These are phyloP conservation scores for Podochytrium sp. DNA, from an alignment of 192 early-diverging fungal genomes.

Conservation along the genomic window DNA sequence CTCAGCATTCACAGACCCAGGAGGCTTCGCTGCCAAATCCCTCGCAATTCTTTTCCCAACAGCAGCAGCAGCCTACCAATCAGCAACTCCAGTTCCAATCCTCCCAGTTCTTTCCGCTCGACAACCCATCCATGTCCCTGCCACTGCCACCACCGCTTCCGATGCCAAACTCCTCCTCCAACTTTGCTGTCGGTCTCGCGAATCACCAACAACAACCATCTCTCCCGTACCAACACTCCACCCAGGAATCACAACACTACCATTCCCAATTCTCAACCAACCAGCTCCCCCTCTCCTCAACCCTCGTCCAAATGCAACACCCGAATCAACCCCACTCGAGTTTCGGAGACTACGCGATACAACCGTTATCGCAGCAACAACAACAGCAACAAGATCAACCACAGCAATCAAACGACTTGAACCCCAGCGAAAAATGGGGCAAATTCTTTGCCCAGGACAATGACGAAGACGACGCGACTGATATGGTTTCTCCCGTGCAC, in stretches of 20 bases:
- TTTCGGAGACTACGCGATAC: no score
- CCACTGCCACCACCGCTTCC: not conserved
- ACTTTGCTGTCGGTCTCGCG: not conserved
- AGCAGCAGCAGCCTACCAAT: not conserved
- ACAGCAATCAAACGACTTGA: not conserved
- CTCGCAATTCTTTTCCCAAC: not conserved
- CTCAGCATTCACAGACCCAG: not conserved
- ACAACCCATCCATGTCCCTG: not conserved
- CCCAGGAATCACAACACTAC: not conserved
- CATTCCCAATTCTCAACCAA: no score
- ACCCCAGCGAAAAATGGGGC: slow-evolving; percentile 14
- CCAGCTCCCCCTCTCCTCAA: no score
- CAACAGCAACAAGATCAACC: not conserved
- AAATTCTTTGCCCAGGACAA: not conserved
- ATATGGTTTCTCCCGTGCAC: not conserved
- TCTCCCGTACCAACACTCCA: not conserved
- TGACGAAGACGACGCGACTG: slow-evolving; percentile 21
- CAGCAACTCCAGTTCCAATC: slow-evolving; percentile 4
- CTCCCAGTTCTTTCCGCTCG: not conserved
- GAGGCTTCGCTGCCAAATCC: not conserved
- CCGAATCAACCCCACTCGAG: no score
- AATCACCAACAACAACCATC: not conserved
- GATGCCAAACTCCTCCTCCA: not conserved
- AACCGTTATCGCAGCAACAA: not conserved
- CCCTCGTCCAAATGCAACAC: no score